These are phyloP conservation scores for Verticillium klebahnii DNA, from an alignment of 2,329 filamentous ascomycete genomes.

Conservation along the genomic window DNA sequence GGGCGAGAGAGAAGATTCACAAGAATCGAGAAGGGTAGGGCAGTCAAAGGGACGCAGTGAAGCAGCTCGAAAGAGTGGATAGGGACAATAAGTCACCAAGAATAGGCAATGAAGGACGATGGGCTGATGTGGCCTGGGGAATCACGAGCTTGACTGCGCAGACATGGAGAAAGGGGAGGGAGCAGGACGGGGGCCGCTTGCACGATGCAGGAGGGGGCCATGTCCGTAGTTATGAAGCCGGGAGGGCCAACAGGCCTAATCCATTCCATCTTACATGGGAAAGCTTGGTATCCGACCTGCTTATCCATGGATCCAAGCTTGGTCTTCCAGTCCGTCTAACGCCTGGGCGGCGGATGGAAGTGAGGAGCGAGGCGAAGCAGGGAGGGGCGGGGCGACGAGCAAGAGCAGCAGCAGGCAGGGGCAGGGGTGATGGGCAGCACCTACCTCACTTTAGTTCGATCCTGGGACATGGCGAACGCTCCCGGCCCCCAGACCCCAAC, in stretches of 20 bases:
- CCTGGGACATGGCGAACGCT: not conserved
- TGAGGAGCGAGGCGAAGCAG: not conserved
- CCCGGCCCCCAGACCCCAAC: not conserved
- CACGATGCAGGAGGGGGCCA: not conserved
- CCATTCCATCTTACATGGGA: not conserved
- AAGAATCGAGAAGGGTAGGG: not conserved
- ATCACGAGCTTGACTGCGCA: not conserved
- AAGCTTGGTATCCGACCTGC: not conserved
- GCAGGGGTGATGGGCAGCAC: not conserved
- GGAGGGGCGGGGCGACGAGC: not conserved
- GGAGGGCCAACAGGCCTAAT: not conserved
- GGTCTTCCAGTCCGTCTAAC: not conserved
- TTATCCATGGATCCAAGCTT: not conserved
- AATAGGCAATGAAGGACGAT: slow-evolving; percentile 8
- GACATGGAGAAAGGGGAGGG: not conserved
- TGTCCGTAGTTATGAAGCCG: not conserved
- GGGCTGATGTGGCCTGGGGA: not conserved
- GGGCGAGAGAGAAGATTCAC: not conserved
- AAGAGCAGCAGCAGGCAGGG: not conserved
- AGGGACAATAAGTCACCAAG: slow-evolving; percentile 10
- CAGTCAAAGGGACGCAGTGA: not conserved
- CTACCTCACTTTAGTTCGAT: not conserved
- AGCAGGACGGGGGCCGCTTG: not conserved
- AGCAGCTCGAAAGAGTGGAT: slow-evolving; percentile 12
- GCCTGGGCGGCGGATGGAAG: not conserved